These are phyloP conservation scores for Wolfiporia cocos DNA, from an alignment of 1,284 basidiomycete genomes.

Conservation along the genomic window DNA sequence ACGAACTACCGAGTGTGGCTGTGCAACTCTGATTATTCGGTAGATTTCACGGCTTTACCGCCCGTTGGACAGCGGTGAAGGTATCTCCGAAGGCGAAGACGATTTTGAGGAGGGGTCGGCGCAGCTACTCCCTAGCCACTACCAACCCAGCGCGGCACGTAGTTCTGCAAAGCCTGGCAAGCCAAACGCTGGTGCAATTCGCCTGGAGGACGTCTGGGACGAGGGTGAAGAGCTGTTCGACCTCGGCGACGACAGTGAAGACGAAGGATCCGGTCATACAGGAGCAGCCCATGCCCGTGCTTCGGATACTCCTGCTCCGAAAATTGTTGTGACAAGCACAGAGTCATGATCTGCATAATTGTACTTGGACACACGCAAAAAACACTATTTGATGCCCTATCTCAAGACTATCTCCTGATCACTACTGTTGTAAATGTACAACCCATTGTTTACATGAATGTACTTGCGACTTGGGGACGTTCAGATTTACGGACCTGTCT, in stretches of 20 bases:
- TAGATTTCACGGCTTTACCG: slow-evolving; percentile 73
- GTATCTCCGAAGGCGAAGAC: slow-evolving; percentile 47
- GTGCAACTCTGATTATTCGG: slow-evolving; percentile 1
- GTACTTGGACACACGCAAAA: no score
- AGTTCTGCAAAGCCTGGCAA: slow-evolving; percentile 16
- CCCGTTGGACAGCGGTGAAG: slow-evolving; percentile 49
- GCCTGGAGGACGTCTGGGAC: slow-evolving; percentile 67
- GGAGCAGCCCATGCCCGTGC: slow-evolving; percentile 3
- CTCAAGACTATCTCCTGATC: no score
- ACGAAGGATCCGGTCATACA: slow-evolving; percentile 28
- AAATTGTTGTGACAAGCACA: slow-evolving; percentile 18
- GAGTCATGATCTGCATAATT: no score
- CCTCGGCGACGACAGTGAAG: slow-evolving; percentile 57
- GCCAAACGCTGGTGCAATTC: slow-evolving; percentile 18
- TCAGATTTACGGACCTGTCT: no score
- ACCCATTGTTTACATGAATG: no score
- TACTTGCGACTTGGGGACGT: no score
- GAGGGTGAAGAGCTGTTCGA: slow-evolving; percentile 73
- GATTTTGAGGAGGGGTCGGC: slow-evolving; percentile 39
- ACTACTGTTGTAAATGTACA: no score
- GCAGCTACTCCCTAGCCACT: slow-evolving; percentile 54
- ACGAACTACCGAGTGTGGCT: no score
- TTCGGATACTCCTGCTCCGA: slow-evolving; percentile 16
- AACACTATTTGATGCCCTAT: no score
- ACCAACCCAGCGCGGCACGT: slow-evolving; percentile 13